Evolutionary conservation across 2,329 filamentous ascomycete genomes (phyloP).

Genomic region (Epichloe uncinata): DNA sequence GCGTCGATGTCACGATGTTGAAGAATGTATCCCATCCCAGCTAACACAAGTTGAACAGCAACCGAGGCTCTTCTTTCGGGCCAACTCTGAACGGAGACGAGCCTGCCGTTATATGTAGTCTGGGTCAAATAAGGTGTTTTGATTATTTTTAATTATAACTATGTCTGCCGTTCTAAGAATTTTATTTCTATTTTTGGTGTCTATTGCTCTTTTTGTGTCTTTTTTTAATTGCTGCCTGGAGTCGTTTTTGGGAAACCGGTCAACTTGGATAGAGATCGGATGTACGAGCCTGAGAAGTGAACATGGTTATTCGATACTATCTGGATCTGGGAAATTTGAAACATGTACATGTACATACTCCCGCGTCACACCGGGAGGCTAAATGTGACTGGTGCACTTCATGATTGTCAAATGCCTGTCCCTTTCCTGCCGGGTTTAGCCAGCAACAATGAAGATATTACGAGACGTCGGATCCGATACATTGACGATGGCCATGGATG

Average conservation of each 20-base stretch:
- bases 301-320: background rate
- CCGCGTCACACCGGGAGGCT: too few relatives aligned
- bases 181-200: background rate
- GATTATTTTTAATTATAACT: background rate
- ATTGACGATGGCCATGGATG: too few relatives aligned
- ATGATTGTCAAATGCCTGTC: background rate
- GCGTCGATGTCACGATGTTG: background rate
- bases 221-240: conserved; percentile 1
- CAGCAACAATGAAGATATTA: too few relatives aligned
- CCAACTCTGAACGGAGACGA: conserved; percentile 42
- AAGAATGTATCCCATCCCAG: too few relatives aligned
- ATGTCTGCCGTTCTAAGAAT: background rate
- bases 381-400: too few relatives aligned
- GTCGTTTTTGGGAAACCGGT: background rate
- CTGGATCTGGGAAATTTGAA: background rate
- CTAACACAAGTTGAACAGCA: conserved; percentile 28
- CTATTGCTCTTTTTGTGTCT: too few relatives aligned
- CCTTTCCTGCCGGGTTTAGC: background rate
- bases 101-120: background rate
- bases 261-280: background rate
- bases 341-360: background rate
- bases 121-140: background rate
- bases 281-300: background rate
- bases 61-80: conserved; percentile 71
- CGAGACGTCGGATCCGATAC: too few relatives aligned